Percentiles rank a stretch among this genome's conserved stretches.
Evolutionary conservation across 1,284 basidiomycete species (phyloP).

Genomic region (Leccinum fallax): DNA sequence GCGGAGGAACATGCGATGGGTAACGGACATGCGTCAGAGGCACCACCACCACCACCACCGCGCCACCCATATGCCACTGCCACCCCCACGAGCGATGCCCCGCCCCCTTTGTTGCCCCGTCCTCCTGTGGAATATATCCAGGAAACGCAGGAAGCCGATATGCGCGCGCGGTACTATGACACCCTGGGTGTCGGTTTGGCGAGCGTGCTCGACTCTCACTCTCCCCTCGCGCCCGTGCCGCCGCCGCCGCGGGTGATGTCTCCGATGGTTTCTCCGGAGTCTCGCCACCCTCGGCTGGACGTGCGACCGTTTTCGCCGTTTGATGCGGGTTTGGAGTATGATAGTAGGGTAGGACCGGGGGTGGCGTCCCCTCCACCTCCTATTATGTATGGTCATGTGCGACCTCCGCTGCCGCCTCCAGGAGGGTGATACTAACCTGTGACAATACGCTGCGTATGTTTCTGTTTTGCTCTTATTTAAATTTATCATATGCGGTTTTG

Average conservation of each 20-base stretch:
- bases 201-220: conserved; percentile 14
- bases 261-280: conserved; percentile 1
- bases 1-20: conserved; percentile 44
- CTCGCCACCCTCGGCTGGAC: conserved; percentile 30
- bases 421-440: conserved; percentile 14
- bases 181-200: conserved; percentile 20
- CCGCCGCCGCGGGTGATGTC: conserved; percentile 20
- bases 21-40: conserved; percentile 16
- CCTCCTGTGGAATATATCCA: conserved; percentile 77
- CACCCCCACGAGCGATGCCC: conserved; percentile 15
- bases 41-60: conserved; percentile 6
- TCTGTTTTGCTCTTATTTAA: not conserved
- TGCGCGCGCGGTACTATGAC: conserved; percentile 41
- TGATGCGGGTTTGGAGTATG: conserved; percentile 35
- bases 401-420: conserved; percentile 10
- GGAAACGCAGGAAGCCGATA: conserved; percentile 73
- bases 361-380: conserved; percentile 12
- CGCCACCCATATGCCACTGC: conserved; percentile 22
- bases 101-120: conserved; percentile 67
- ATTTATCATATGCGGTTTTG: not conserved
- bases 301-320: conserved; percentile 49
- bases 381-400: not conserved
- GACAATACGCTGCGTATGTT: not conserved
- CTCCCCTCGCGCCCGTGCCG: conserved; percentile 28
- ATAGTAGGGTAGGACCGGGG: conserved; percentile 1